These are phyloP conservation scores for Phytopythium vexans DNA, from an alignment of 352 stramenopile genomes.

Conservation along the genomic window DNA sequence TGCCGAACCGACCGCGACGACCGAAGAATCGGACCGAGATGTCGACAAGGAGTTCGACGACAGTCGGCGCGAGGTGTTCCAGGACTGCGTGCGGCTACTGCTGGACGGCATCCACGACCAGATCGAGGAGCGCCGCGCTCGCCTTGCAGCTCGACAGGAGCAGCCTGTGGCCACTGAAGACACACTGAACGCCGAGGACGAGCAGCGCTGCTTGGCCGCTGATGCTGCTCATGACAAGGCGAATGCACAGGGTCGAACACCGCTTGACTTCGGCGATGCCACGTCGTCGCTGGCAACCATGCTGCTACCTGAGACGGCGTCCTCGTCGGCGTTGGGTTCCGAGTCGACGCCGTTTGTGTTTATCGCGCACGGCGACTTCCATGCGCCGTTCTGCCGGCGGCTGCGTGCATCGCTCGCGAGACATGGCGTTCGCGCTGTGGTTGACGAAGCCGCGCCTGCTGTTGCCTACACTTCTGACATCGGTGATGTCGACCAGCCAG, in stretches of 20 bases:
- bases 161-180: constrained; percentile 1
- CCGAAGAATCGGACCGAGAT: constrained; percentile 1
- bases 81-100: constrained; percentile 59
- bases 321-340: no score
- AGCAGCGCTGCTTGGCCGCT: not conserved
- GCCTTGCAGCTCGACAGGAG: constrained; percentile 32
- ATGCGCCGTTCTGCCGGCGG: constrained; percentile 56
- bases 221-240: no score
- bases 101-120: constrained; percentile 81
- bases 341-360: constrained; percentile 47
- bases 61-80: constrained; percentile 56
- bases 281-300: no score
- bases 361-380: constrained; percentile 73
- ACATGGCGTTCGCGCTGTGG: constrained; percentile 50
- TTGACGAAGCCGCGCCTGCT: constrained; percentile 35
- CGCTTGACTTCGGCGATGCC: no score
- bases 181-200: not conserved
- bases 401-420: constrained; percentile 57
- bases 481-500: not conserved
- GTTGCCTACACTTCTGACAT: not conserved
- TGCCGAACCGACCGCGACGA: constrained; percentile 2
- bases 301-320: no score
- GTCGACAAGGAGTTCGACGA: constrained; percentile 3
- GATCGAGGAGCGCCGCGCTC: constrained; percentile 73
- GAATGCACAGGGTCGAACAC: no score